These are phyloP conservation scores for Mycena alexandri DNA, from an alignment of 768 basidiomycete genomes.

Conservation along the genomic window DNA sequence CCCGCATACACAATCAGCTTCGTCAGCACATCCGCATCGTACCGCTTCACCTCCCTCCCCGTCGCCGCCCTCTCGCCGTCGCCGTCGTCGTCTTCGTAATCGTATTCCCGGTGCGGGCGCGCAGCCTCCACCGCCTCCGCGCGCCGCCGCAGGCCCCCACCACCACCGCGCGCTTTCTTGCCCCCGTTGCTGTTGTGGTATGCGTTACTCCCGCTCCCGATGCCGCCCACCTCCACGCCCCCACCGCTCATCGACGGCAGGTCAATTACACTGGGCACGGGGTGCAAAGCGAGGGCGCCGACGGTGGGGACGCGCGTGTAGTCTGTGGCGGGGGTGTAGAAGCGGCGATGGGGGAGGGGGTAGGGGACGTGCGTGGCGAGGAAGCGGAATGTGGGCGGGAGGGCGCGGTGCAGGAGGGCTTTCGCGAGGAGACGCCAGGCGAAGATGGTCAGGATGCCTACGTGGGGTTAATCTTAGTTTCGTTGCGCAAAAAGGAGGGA, in stretches of 20 bases:
- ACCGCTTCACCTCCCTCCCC: slow-evolving; percentile 66
- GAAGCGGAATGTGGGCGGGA: slow-evolving; percentile 89
- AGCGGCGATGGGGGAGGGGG: slow-evolving; percentile 82
- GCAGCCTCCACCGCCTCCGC: slow-evolving; percentile 44
- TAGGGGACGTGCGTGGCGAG: slow-evolving; percentile 68
- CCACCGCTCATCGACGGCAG: slow-evolving; percentile 61
- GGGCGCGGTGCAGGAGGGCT: slow-evolving; percentile 73
- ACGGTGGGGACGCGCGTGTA: slow-evolving; percentile 75
- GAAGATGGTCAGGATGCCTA: slow-evolving; percentile 85
- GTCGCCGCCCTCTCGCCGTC: not conserved
- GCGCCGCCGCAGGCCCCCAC: slow-evolving; percentile 34
- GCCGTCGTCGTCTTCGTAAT: slow-evolving; percentile 45
- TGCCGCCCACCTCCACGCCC: slow-evolving; percentile 59
- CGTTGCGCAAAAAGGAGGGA: not conserved
- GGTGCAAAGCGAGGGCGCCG: slow-evolving; percentile 69
- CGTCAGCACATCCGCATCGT: slow-evolving; percentile 59
- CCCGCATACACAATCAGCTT: slow-evolving; percentile 93
- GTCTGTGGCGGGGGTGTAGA: slow-evolving; percentile 93
- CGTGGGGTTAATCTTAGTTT: not conserved
- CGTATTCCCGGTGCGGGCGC: slow-evolving; percentile 42
- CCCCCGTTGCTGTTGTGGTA: slow-evolving; percentile 32
- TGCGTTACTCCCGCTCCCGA: slow-evolving; percentile 51
- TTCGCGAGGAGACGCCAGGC: slow-evolving; percentile 92
- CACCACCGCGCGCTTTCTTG: slow-evolving; percentile 33
- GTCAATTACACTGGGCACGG: slow-evolving; percentile 91